Base-by-base conservation (phyloP, 139 green algal species). In the Microglena sp. region DNA sequence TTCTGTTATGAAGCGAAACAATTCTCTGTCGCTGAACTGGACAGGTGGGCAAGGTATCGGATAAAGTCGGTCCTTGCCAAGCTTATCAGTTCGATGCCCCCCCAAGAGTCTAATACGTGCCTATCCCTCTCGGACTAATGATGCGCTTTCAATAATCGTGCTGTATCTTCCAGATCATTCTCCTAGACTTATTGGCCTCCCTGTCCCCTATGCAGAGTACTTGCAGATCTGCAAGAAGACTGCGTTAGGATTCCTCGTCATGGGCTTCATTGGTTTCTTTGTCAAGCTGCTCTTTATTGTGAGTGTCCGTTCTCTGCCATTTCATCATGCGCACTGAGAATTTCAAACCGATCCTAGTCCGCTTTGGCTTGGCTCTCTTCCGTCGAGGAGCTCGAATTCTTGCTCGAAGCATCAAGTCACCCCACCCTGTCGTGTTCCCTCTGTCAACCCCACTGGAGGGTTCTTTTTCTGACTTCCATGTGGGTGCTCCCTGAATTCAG, bases 221-320 rank as follows among this genome's bases (percentile, higher is more conserved):
- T 89, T 81, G 44, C 93, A 95, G 67, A 84, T 97, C 6, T 82
- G 62, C 33, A 67, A 80, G 3, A 77, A 81, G 43, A 96, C 91
- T 21, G 86, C 84, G 0, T 67, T 95, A 27, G 92, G 92, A 33
- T 96, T 97, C 62, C 59, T 95, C 7, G 81, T 96, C 1, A 95
- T 96, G 88, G 92, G 92, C 28, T 96, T 96, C 81, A 92, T 97
- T 55, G 91, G 92, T 30, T 97, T 97, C 79, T 97, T 97, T 62
- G 90, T 97, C 22, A 97, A 97, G 81, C 80, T 96, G 0, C 84
- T 97, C 6, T 97, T 94, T 75, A 92, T 94, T 45, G 84, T 90
- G 62, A 87, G 86, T 74, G 8, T 18, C 0, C 5, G 6, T 21
- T 45, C 0, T n/a, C n/a, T n/a, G n/a, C n/a, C n/a, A n/a, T n/a